These are phyloP conservation scores for Cyanodermella asteris DNA, from an alignment of 2,329 filamentous ascomycete species.

Conservation along the genomic window DNA sequence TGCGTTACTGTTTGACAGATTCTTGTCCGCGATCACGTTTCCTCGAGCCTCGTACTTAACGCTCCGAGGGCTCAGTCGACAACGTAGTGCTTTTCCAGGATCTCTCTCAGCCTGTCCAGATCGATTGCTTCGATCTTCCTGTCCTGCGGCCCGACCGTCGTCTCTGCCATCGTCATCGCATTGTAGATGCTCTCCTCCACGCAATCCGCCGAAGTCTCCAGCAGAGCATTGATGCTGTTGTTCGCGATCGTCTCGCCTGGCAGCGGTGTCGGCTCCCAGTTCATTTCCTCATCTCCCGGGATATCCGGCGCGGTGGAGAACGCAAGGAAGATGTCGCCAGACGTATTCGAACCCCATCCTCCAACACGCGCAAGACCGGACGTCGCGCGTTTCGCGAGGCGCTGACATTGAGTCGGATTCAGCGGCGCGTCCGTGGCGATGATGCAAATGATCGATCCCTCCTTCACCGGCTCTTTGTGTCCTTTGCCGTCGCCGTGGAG, in stretches of 20 bases:
- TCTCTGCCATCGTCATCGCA: constrained; percentile 37
- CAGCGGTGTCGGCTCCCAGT: too few relatives aligned
- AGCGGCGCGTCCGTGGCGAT: constrained; percentile 39
- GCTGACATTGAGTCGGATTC: constrained; percentile 32
- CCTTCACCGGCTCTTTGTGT: too few relatives aligned
- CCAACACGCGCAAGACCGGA: constrained; percentile 27
- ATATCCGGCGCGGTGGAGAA: too few relatives aligned
- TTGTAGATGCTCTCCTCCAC: constrained; percentile 48
- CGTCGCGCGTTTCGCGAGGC: constrained; percentile 27
- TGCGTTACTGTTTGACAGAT: too few relatives aligned
- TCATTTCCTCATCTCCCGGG: too few relatives aligned
- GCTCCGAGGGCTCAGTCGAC: too few relatives aligned
- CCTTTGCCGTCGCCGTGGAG: constrained; percentile 10
- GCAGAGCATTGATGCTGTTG: constrained; percentile 39
- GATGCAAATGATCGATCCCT: constrained; percentile 39
- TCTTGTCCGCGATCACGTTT: too few relatives aligned
- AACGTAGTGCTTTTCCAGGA: constrained; percentile 1
- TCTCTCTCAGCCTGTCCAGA: constrained; percentile 1
- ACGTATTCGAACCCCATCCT: too few relatives aligned
- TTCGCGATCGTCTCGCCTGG: too few relatives aligned
- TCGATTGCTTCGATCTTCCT: constrained; percentile 12
- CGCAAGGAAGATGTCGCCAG: too few relatives aligned
- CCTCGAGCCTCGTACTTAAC: too few relatives aligned
- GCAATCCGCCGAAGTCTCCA: constrained; percentile 39
- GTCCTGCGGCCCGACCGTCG: constrained; percentile 29